Conservation (phyloP, 805 yeast species). For the Yarrowia hollandica region DNA sequence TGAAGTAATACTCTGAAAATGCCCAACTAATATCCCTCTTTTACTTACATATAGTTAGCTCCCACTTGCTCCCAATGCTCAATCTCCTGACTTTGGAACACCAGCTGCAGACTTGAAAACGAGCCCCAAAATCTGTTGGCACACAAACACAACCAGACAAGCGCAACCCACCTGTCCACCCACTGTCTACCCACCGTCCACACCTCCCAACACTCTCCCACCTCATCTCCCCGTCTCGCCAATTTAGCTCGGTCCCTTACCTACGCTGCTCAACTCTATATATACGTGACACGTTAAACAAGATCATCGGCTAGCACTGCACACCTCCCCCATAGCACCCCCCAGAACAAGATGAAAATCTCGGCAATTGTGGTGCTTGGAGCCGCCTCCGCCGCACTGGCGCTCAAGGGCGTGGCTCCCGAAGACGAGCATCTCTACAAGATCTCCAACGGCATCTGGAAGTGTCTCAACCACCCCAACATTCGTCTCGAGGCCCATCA, state of each 20-base stretch:
- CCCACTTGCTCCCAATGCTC: no score
- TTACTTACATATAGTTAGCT: no score
- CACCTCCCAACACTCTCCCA: not conserved
- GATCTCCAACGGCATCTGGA: conserved; percentile 57
- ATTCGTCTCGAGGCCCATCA: conserved; percentile 58
- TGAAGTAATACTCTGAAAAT: no score
- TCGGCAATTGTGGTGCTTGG: not conserved
- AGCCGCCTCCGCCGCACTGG: not conserved
- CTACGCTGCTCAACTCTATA: conserved; percentile 9
- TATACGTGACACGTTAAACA: conserved; percentile 19
- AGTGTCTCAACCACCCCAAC: conserved; percentile 68
- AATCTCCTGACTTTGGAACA: no score
- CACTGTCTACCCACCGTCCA: not conserved
- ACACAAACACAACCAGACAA: no score
- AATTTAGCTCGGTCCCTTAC: conserved; percentile 20
- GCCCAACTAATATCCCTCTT: no score
- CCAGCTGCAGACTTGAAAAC: no score
- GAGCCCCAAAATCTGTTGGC: no score
- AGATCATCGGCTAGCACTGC: not conserved
- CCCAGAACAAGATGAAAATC: not conserved
- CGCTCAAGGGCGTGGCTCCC: conserved; percentile 28
- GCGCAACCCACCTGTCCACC: no score
- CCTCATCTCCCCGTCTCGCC: not conserved
- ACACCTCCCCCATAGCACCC: not conserved
- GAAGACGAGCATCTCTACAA: conserved; percentile 44